Conservation (phyloP, 192 early-diverging fungal genomes). For the Backusella liffmaniae region DNA sequence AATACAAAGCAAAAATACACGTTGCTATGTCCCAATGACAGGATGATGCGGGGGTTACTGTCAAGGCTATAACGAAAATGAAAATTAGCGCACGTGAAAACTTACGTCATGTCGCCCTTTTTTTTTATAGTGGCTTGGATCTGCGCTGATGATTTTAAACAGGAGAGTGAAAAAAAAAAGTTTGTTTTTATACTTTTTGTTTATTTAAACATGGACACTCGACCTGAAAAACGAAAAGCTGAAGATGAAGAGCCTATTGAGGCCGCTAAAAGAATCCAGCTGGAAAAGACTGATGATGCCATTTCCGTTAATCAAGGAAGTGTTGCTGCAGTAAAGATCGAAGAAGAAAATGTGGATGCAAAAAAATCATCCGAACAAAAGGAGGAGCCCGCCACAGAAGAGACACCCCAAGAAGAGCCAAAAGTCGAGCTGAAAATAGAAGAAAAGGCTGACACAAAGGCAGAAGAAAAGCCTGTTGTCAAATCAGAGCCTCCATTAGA, state of each 20-base stretch:
- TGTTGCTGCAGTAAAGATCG: not conserved
- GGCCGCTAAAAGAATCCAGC: not conserved
- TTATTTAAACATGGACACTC: not conserved
- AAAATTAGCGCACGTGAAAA: no score
- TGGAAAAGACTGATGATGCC: not conserved
- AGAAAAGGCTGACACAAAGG: not conserved
- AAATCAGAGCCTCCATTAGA: constrained; percentile 6
- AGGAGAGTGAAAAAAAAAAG: no score
- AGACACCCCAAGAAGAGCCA: not conserved
- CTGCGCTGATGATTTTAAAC: no score
- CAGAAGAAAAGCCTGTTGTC: not conserved
- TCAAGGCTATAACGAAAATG: no score
- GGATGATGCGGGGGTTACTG: no score
- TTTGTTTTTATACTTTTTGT: no score
- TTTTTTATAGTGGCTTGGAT: no score
- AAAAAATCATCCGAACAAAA: not conserved
- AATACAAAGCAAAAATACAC: no score
- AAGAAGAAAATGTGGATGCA: not conserved
- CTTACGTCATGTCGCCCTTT: no score
- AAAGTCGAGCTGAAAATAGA: not conserved
- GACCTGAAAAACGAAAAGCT: constrained; percentile 17
- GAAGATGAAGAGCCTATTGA: constrained; percentile 12
- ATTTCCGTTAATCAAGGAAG: not conserved
- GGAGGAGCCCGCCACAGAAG: not conserved
- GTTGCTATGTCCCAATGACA: no score